Evolutionary conservation across 176 grass and related monocot species (phyloP).

Genomic region (Carex myosuroides): DNA sequence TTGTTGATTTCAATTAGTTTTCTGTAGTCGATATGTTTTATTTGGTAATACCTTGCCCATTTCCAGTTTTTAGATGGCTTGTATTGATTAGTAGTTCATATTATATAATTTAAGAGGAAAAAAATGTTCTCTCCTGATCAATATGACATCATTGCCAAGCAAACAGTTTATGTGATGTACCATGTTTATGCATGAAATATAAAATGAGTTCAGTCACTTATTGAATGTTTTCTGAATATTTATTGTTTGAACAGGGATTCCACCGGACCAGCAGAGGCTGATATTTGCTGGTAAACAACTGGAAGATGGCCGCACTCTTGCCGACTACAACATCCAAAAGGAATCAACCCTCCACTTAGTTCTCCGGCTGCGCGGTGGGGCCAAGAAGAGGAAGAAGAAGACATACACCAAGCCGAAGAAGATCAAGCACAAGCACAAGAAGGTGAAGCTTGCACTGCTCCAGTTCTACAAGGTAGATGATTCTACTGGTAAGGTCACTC

Average conservation of each 20-base stretch:
- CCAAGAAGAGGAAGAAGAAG: constrained; percentile 35
- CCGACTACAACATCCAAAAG: constrained; percentile 33
- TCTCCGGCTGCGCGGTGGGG: constrained; percentile 2
- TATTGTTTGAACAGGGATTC: neutral
- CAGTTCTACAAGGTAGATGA: constrained; percentile 29
- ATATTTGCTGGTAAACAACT: constrained; percentile 23
- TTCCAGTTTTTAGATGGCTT: neutral
- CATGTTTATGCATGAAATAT: neutral
- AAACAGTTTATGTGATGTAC: neutral
- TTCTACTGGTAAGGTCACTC: constrained; percentile 22
- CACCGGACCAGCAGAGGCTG: constrained; percentile 26
- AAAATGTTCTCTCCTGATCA: neutral
- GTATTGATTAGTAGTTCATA: neutral
- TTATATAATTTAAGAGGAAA: neutral
- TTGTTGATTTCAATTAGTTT: neutral
- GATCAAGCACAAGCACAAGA: constrained; percentile 33
- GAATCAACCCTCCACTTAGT: constrained; percentile 23
- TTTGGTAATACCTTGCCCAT: neutral
- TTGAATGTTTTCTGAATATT: neutral
- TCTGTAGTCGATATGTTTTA: neutral
- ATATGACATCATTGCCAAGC: neutral
- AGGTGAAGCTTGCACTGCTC: constrained; percentile 23
- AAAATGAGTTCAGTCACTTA: neutral
- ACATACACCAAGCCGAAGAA: constrained; percentile 30
- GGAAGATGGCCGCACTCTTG: constrained; percentile 19